phyloP scores from a whole-genome alignment of 2,329 filamentous ascomycete genomes.

The Stemphylium lycopersici region DNA sequence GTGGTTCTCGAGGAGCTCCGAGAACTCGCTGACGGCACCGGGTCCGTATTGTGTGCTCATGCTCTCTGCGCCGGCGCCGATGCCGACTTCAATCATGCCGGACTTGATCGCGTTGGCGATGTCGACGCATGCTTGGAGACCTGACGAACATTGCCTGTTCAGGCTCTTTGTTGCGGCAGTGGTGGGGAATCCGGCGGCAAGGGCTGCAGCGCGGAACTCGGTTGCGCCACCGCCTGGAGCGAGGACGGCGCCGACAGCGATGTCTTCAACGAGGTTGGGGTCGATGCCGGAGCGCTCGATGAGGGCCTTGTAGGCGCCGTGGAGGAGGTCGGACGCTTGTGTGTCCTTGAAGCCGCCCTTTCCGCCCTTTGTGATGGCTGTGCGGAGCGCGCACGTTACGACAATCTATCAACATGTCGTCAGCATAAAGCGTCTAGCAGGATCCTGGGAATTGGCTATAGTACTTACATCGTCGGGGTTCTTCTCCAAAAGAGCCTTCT shows the following conservation, averaged over 20 bases:
- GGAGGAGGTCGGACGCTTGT: slow-evolving; percentile 80
- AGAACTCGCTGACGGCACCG: slow-evolving; percentile 88
- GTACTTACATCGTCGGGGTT: slow-evolving; percentile 62
- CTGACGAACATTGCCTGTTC: slow-evolving; percentile 94
- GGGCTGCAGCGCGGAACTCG: slow-evolving; percentile 90
- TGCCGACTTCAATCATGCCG: slow-evolving; percentile 94
- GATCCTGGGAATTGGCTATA: neutral
- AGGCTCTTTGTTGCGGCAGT: slow-evolving; percentile 82
- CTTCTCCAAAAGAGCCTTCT: slow-evolving; percentile 56
- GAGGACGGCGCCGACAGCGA: slow-evolving; percentile 89
- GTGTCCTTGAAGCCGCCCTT: slow-evolving; percentile 98
- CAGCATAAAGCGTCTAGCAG: neutral
- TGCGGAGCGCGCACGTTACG: slow-evolving; percentile 89
- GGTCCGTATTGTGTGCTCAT: slow-evolving; percentile 95
- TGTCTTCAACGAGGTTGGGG: slow-evolving; percentile 85
- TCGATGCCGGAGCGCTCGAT: slow-evolving; percentile 88
- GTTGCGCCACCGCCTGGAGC: slow-evolving; percentile 93
- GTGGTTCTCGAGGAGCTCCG: slow-evolving; percentile 81
- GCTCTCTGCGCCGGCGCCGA: slow-evolving; percentile 94
- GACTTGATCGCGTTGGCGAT: slow-evolving; percentile 89
- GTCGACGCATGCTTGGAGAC: slow-evolving; percentile 90
- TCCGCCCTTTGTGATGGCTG: slow-evolving; percentile 88
- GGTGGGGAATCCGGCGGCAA: slow-evolving; percentile 90
- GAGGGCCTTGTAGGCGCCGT: slow-evolving; percentile 80
- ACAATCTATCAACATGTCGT: slow-evolving; percentile 63